These are phyloP conservation scores for Diatrype stigma DNA, from an alignment of 2,329 filamentous ascomycete species.

Conservation along the genomic window DNA sequence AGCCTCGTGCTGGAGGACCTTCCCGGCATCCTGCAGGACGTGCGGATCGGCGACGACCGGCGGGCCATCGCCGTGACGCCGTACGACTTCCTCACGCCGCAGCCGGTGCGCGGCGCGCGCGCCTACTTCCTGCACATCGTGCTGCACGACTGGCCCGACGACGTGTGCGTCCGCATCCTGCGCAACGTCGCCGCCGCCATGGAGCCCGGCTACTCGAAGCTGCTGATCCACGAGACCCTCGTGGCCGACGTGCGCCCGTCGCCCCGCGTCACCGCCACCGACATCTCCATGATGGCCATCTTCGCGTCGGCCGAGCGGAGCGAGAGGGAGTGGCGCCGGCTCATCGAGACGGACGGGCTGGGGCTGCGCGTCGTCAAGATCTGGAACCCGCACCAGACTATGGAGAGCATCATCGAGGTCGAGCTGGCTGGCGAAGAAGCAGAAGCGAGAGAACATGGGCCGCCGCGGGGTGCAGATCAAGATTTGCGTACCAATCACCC, in stretches of 20 bases:
- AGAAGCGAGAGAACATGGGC: too few species aligned
- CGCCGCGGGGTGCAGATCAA: too few species aligned
- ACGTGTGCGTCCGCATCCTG: constrained; percentile 18
- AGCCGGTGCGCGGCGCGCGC: constrained; percentile 36
- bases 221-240: constrained; percentile 33
- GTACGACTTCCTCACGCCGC: constrained; percentile 36
- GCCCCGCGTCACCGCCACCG: constrained; percentile 26
- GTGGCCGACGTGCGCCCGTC: constrained; percentile 25
- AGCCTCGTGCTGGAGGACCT: constrained; percentile 32
- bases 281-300: constrained; percentile 31
- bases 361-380: constrained; percentile 27
- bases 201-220: constrained; percentile 30
- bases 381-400: constrained; percentile 22
- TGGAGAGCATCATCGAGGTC: constrained; percentile 27
- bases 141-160: constrained; percentile 29
- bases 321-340: constrained; percentile 25
- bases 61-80: constrained; percentile 22
- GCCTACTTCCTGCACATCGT: constrained; percentile 24
- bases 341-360: constrained; percentile 18
- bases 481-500: too few species aligned
- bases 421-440: too few species aligned
- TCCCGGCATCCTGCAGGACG: constrained; percentile 24
- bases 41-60: constrained; percentile 12
- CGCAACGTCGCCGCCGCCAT: constrained; percentile 16
- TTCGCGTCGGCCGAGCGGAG: constrained; percentile 28